phyloP scores from a whole-genome alignment of 2,329 filamentous ascomycete species.

The Colletotrichum sp. region DNA sequence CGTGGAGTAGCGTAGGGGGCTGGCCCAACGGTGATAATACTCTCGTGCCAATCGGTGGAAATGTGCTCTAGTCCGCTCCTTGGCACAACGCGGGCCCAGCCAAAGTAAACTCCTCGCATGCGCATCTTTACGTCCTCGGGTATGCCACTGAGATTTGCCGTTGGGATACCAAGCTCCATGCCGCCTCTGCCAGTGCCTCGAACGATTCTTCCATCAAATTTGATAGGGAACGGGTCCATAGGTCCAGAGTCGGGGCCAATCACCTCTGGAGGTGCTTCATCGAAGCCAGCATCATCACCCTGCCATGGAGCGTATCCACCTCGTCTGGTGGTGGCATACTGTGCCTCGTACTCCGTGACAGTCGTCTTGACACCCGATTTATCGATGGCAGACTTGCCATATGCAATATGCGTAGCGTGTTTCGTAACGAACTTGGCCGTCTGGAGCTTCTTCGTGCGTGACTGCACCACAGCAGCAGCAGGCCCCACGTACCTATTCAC shows the following conservation, averaged over 20 bases:
- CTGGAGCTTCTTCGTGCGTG: conserved; percentile 38
- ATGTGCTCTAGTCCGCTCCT: conserved; percentile 35
- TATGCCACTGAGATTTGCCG: conserved; percentile 58
- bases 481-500: conserved; percentile 47
- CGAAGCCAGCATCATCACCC: conserved; percentile 28
- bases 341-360: conserved; percentile 37
- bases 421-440: background rate
- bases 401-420: background rate
- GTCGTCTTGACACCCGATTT: conserved; percentile 32
- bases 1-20: conserved; percentile 48
- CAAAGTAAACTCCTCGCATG: conserved; percentile 68
- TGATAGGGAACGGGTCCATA: conserved; percentile 56
- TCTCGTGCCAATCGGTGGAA: conserved; percentile 60
- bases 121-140: conserved; percentile 57
- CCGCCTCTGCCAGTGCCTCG: conserved; percentile 46
- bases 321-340: conserved; percentile 37
- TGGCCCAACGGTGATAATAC: conserved; percentile 62
- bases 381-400: conserved; percentile 31
- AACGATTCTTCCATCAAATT: conserved; percentile 53
- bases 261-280: conserved; percentile 37
- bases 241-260: conserved; percentile 58
- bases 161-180: conserved; percentile 52
- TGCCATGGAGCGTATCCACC: conserved; percentile 40
- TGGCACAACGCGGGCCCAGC: conserved; percentile 60
- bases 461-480: conserved; percentile 42